Conservation (phyloP, 2,329 filamentous ascomycete genomes). For the Aciculosporium take region DNA sequence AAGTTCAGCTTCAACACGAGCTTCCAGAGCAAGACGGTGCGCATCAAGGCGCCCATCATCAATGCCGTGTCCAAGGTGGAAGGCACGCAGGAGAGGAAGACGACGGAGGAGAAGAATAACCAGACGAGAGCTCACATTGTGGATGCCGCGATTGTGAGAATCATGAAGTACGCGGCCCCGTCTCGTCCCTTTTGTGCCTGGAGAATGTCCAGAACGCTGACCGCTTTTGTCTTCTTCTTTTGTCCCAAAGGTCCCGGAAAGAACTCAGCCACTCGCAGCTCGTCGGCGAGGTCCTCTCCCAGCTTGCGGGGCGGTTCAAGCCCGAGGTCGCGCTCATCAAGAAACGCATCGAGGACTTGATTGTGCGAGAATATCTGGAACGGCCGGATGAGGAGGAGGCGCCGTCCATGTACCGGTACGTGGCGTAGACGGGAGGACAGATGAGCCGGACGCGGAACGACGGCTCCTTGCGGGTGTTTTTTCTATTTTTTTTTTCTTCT, state of each 20-base stretch:
- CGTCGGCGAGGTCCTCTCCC: constrained; percentile 56
- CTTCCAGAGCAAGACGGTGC: constrained; percentile 70
- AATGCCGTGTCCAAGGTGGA: constrained; percentile 74
- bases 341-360: constrained; percentile 64
- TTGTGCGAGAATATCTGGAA: constrained; percentile 65
- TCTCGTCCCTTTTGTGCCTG: background rate
- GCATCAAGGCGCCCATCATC: constrained; percentile 81
- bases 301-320: constrained; percentile 55
- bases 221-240: background rate
- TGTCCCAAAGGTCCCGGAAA: constrained; percentile 50
- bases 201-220: background rate
- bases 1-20: constrained; percentile 68
- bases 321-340: constrained; percentile 68
- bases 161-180: constrained; percentile 61
- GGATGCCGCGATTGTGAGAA: constrained; percentile 64
- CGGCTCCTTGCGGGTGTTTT: constrained; percentile 1
- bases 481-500: background rate
- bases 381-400: constrained; percentile 51
- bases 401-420: constrained; percentile 53
- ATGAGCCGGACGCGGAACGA: background rate
- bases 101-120: constrained; percentile 63
- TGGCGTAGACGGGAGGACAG: constrained; percentile 36
- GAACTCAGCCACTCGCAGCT: constrained; percentile 55
- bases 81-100: constrained; percentile 50
- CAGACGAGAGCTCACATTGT: constrained; percentile 56